phyloP scores from a whole-genome alignment of 345 rosid genomes.

The Erysimum cheiranthoides region DNA sequence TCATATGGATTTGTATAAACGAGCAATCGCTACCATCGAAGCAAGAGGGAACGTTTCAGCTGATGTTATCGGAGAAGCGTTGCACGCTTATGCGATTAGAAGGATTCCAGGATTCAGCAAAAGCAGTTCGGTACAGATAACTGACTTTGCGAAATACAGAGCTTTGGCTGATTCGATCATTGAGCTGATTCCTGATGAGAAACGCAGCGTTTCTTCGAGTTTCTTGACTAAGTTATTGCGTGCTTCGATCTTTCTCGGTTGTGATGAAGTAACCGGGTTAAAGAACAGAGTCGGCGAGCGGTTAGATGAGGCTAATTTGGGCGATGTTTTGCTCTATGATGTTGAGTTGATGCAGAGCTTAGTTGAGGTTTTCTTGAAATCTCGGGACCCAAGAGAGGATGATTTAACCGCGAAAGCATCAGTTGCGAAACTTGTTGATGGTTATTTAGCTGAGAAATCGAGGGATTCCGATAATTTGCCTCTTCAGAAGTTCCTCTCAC shows the following conservation, averaged over 20 bases:
- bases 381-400: slow-evolving; percentile 39
- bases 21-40: slow-evolving; percentile 56
- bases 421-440: slow-evolving; percentile 66
- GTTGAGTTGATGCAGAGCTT: slow-evolving; percentile 64
- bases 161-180: slow-evolving; percentile 62
- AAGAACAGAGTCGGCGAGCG: slow-evolving; percentile 58
- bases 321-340: slow-evolving; percentile 63
- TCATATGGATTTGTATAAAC: slow-evolving; percentile 66
- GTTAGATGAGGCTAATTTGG: slow-evolving; percentile 57
- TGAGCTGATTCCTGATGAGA: slow-evolving; percentile 63
- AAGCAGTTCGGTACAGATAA: slow-evolving; percentile 52
- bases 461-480: slow-evolving; percentile 59
- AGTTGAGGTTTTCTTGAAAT: slow-evolving; percentile 54
- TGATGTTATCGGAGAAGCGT: slow-evolving; percentile 69
- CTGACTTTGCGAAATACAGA: slow-evolving; percentile 57
- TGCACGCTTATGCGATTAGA: slow-evolving; percentile 62
- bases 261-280: slow-evolving; percentile 57
- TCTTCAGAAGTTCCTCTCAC: slow-evolving; percentile 50
- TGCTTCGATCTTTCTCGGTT: slow-evolving; percentile 61
- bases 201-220: slow-evolving; percentile 52
- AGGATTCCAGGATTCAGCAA: slow-evolving; percentile 72
- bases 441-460: slow-evolving; percentile 72
- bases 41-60: slow-evolving; percentile 54
- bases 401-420: slow-evolving; percentile 48
- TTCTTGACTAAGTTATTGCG: slow-evolving; percentile 69